Conservation (phyloP, 176 grass and related monocot species). For the Poa annua region DNA sequence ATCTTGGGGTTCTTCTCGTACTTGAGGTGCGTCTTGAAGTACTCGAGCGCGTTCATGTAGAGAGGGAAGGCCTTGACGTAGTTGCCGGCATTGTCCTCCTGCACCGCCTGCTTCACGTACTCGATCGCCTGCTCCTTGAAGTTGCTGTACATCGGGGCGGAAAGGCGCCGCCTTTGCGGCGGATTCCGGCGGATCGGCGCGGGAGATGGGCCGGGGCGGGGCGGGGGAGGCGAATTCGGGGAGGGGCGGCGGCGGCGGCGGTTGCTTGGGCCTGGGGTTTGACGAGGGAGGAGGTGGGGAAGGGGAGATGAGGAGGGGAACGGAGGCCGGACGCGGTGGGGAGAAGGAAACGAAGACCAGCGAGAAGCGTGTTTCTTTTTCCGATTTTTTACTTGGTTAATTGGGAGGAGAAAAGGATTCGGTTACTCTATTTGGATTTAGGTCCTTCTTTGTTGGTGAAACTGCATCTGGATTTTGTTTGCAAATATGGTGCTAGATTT, state of each 20-base stretch:
- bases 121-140: conserved; percentile 99
- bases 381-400: not conserved
- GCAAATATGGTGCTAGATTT: too few relatives aligned
- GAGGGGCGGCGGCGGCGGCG: conserved; percentile 14
- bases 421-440: not conserved
- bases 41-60: conserved; percentile 99
- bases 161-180: conserved; percentile 47
- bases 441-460: too few relatives aligned
- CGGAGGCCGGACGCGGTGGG: conserved; percentile 33
- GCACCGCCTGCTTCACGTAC: conserved; percentile 94
- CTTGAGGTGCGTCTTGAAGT: conserved; percentile 99
- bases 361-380: conserved; percentile 45
- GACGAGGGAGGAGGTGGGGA: conserved; percentile 55
- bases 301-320: conserved; percentile 17
- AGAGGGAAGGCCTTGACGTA: conserved; percentile 97
- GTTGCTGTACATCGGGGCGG: conserved; percentile 85
- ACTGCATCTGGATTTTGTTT: too few relatives aligned
- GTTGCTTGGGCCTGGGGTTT: conserved; percentile 61
- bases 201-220: not conserved
- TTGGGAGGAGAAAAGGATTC: not conserved
- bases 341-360: conserved; percentile 8
- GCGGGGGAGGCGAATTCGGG: conserved; percentile 25
- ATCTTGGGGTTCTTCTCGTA: conserved; percentile 99
- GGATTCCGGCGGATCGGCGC: conserved; percentile 47
- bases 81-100: conserved; percentile 98